These are phyloP conservation scores for Pichia sp. DNA, from an alignment of 1,139 yeast species.

Conservation along the genomic window DNA sequence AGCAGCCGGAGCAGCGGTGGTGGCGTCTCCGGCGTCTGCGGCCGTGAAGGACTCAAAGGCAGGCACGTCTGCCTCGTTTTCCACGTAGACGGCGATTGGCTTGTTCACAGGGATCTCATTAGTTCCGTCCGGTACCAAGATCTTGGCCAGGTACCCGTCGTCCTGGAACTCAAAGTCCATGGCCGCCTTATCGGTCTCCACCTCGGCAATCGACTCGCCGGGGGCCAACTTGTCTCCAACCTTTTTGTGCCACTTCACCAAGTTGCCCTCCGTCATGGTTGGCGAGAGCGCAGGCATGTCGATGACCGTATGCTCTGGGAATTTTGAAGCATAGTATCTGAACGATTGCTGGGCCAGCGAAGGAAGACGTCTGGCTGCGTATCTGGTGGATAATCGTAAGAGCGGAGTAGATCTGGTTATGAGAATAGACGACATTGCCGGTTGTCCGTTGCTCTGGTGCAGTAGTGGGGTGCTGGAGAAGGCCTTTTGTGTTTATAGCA, in stretches of 20 bases:
- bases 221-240: constrained; percentile 85
- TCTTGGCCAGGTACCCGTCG: constrained; percentile 92
- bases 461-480: too few species aligned
- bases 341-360: constrained; percentile 17
- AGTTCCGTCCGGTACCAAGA: constrained; percentile 79
- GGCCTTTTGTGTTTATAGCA: too few species aligned
- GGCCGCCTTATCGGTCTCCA: constrained; percentile 97
- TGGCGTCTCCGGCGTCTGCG: constrained; percentile 69
- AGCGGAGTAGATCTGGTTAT: constrained; percentile 25
- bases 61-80: constrained; percentile 74
- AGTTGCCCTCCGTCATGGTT: constrained; percentile 94
- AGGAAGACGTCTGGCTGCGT: constrained; percentile 8
- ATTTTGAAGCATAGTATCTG: constrained; percentile 32
- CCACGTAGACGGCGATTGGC: constrained; percentile 96
- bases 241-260: constrained; percentile 82
- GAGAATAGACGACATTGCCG: constrained; percentile 3
- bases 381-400: constrained; percentile 23
- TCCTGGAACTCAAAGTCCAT: constrained; percentile 99
- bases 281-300: constrained; percentile 95
- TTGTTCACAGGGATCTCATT: constrained; percentile 89
- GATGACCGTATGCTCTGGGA: constrained; percentile 64
- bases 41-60: constrained; percentile 85
- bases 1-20: constrained; percentile 36
- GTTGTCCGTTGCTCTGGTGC: neutral
- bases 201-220: constrained; percentile 93